These are phyloP conservation scores for Botryotinia narcissicola DNA, from an alignment of 2,329 filamentous ascomycete species.

Conservation along the genomic window DNA sequence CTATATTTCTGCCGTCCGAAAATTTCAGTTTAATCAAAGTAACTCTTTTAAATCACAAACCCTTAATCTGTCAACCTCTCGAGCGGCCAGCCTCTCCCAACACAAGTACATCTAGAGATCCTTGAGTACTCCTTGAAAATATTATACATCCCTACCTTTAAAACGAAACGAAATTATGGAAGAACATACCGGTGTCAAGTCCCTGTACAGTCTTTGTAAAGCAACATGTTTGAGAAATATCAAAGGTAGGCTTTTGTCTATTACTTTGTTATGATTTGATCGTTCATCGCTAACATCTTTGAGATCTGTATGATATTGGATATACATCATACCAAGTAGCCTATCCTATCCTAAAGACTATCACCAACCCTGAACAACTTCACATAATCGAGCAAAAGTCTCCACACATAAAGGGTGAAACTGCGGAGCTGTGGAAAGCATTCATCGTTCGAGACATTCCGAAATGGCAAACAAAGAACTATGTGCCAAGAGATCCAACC, in stretches of 20 bases:
- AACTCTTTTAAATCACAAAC: neutral
- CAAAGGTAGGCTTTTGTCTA: conserved; percentile 33
- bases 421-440: conserved; percentile 71
- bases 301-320: conserved; percentile 67
- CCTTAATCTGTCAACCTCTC: neutral
- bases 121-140: neutral
- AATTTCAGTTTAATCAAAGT: neutral
- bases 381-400: conserved; percentile 70
- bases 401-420: conserved; percentile 70
- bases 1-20: too few species aligned
- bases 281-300: neutral
- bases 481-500: conserved; percentile 61
- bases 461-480: conserved; percentile 58
- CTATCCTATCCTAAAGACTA: conserved; percentile 64
- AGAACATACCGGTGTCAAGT: conserved; percentile 39
- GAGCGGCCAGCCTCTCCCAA: neutral
- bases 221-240: conserved; percentile 54
- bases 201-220: conserved; percentile 52
- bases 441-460: conserved; percentile 77
- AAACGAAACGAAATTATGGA: neutral
- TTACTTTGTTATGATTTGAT: conserved; percentile 13
- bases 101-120: neutral
- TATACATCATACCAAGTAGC: conserved; percentile 66
- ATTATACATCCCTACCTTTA: neutral
- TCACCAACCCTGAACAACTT: conserved; percentile 74